Conservation (phyloP, 2,329 filamentous ascomycete genomes). For the Aspergillus ruber region DNA sequence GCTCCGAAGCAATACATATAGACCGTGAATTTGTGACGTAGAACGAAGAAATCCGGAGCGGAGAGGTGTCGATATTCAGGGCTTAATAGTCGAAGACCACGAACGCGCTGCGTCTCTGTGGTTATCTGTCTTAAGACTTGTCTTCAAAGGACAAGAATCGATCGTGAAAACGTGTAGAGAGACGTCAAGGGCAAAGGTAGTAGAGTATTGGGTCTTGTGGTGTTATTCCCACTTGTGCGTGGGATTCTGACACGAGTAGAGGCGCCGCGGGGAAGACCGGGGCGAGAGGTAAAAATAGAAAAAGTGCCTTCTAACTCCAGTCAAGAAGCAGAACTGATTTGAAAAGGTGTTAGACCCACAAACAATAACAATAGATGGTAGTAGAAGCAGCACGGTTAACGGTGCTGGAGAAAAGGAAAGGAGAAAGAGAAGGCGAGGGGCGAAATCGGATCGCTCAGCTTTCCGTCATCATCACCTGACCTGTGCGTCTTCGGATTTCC, state of each 20-base stretch:
- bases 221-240: slow-evolving; percentile 14
- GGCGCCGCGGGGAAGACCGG: slow-evolving; percentile 5
- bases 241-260: slow-evolving; percentile 5
- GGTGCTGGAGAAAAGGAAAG: slow-evolving; percentile 8
- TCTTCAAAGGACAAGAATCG: neutral
- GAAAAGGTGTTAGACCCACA: neutral
- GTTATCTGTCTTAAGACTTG: neutral
- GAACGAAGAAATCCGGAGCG: neutral
- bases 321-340: neutral
- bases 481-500: slow-evolving; percentile 1
- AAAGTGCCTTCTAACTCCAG: neutral
- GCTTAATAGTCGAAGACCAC: slow-evolving; percentile 1
- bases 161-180: neutral
- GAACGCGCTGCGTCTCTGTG: slow-evolving; percentile 7
- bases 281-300: slow-evolving; percentile 11
- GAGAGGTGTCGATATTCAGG: slow-evolving; percentile 2
- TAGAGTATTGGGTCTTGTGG: slow-evolving; percentile 2
- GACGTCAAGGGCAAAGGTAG: neutral
- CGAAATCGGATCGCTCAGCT: slow-evolving; percentile 9
- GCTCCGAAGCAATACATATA: slow-evolving; percentile 17
- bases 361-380: neutral
- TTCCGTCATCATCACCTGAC: slow-evolving; percentile 19
- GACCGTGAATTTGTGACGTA: slow-evolving; percentile 4
- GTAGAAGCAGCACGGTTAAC: slow-evolving; percentile 8
- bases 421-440: slow-evolving; percentile 5